A percentile compares a stretch with the other conserved stretches of the same genome.
These are phyloP conservation scores for Penicillium freii DNA, from an alignment of 2,329 filamentous ascomycete genomes.

Conservation along the genomic window DNA sequence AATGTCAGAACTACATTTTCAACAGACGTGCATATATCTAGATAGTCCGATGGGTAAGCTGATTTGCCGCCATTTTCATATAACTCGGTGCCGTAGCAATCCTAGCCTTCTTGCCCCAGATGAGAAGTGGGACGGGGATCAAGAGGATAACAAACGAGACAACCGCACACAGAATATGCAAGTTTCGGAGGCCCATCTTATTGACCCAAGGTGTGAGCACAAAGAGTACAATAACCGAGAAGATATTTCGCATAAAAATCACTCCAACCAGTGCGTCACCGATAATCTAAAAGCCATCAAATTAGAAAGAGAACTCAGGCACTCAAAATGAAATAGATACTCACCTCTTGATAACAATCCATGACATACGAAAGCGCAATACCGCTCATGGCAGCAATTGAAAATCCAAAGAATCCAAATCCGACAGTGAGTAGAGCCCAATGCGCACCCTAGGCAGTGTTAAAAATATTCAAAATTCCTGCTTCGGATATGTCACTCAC, in stretches of 20 bases:
- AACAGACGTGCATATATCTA: background rate
- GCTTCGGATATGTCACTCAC: background rate
- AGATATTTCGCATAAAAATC: slow-evolving; percentile 46
- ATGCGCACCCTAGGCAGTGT: slow-evolving; percentile 21
- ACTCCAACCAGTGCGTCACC: slow-evolving; percentile 49
- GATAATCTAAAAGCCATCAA: slow-evolving; percentile 39
- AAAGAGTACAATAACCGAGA: slow-evolving; percentile 48
- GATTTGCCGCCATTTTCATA: slow-evolving; percentile 18
- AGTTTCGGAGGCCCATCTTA: slow-evolving; percentile 23
- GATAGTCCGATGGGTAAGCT: slow-evolving; percentile 18
- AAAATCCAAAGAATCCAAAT: slow-evolving; percentile 21
- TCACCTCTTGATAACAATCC: slow-evolving; percentile 34
- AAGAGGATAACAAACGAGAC: slow-evolving; percentile 16
- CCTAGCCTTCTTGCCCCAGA: slow-evolving; percentile 27
- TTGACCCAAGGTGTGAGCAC: slow-evolving; percentile 43
- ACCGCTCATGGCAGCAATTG: slow-evolving; percentile 21
- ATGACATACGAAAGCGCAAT: slow-evolving; percentile 30
- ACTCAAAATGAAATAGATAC: background rate
- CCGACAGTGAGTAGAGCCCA: slow-evolving; percentile 32
- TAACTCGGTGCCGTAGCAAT: slow-evolving; percentile 18
- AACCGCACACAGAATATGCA: slow-evolving; percentile 20
- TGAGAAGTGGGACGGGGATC: slow-evolving; percentile 22
- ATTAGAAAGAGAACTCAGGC: background rate
- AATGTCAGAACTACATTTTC: background rate
- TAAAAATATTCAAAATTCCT: background rate